Conservation (phyloP, 108 stramenopile species). For the Chaetoceros tenuissimus region DNA sequence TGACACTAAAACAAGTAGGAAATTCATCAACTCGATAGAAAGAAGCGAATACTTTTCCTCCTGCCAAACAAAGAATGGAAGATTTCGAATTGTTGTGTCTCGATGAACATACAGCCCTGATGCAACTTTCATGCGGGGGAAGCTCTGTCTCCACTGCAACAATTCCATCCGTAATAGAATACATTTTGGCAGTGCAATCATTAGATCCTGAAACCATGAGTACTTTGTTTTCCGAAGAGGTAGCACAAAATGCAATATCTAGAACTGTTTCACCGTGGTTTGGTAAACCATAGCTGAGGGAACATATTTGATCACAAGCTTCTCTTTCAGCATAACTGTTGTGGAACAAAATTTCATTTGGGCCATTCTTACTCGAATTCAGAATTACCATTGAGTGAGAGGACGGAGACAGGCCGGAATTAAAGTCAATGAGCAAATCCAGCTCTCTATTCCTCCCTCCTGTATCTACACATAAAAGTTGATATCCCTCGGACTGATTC, state of each 20-base stretch:
- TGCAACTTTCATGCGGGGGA: slow-evolving; percentile 67
- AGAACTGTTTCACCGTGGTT: slow-evolving; percentile 61
- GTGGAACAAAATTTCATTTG: slow-evolving; percentile 24
- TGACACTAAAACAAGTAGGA: slow-evolving; percentile 9
- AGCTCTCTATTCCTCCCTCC: slow-evolving; percentile 55
- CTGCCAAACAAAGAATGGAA: slow-evolving; percentile 48
- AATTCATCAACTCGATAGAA: slow-evolving; percentile 43
- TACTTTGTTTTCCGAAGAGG: slow-evolving; percentile 2
- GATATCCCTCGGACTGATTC: slow-evolving; percentile 44
- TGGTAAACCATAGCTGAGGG: slow-evolving; percentile 17
- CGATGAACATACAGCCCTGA: slow-evolving; percentile 53
- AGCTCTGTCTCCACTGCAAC: slow-evolving; percentile 5
- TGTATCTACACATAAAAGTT: slow-evolving; percentile 47
- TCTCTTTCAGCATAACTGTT: background rate
- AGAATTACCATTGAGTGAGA: slow-evolving; percentile 24
- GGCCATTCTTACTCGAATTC: slow-evolving; percentile 24
- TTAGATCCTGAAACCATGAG: slow-evolving; percentile 57
- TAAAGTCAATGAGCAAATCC: slow-evolving; percentile 10
- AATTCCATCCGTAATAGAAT: slow-evolving; percentile 1
- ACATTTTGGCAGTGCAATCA: slow-evolving; percentile 44
- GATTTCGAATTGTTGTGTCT: slow-evolving; percentile 14
- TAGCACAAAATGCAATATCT: slow-evolving; percentile 10
- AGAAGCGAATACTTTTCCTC: slow-evolving; percentile 54
- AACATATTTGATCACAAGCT: too few relatives aligned
- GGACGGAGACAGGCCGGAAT: slow-evolving; percentile 1